Evolutionary conservation across 2,329 filamentous ascomycete genomes (phyloP), one percentile per base, ranked within the genome.

Genomic region (Hypoxylon sp.): DNA sequence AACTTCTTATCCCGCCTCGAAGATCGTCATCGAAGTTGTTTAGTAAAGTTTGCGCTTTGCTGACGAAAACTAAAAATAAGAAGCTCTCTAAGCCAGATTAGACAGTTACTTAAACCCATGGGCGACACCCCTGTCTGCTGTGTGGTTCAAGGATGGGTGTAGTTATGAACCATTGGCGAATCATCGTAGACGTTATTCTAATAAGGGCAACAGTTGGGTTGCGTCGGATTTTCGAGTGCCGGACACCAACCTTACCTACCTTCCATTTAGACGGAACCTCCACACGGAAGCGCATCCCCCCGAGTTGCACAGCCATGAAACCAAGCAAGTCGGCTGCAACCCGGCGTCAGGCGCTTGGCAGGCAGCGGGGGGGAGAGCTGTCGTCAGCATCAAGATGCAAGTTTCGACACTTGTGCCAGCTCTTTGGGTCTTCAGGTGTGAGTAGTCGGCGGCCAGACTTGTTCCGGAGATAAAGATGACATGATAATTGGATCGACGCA

Each of bases 181-280:
- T 69, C 63, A 69, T 11, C 59, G 13, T 31, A 14, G 42, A 51
- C 30, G 35, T 40, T 42, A 64, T 64, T 64, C 60, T 62, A 70
- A 67, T 64, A 57, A 56, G 49, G 46, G 55, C 50, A 54, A 40
- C 6, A 20, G 44, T 55, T 53, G 61, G 60, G 60, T 68, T 57
- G 35, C 60, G 46, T 60, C 55, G 50, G 31, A 33, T 33, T 44
- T 33, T 48, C 49, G n/a, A 54, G 54, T 67, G 30, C 53, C 58
- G 48, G 58, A 40, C 44, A 50, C 35, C 44, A 37, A 66, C 63
- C 49, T 54, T 53, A 17, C 54, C 7, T 27, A 44, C 30, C 33
- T 37, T 37, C 33, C 33, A 37, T 13, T 37, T 37, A 37, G 33
- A 37, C 33, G 11, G 33, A 37, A 37, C 33, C 33, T 17, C 11